Base-by-base conservation (phyloP, 2,329 filamentous ascomycete genomes). In the Coniochaeta prunicola region DNA sequence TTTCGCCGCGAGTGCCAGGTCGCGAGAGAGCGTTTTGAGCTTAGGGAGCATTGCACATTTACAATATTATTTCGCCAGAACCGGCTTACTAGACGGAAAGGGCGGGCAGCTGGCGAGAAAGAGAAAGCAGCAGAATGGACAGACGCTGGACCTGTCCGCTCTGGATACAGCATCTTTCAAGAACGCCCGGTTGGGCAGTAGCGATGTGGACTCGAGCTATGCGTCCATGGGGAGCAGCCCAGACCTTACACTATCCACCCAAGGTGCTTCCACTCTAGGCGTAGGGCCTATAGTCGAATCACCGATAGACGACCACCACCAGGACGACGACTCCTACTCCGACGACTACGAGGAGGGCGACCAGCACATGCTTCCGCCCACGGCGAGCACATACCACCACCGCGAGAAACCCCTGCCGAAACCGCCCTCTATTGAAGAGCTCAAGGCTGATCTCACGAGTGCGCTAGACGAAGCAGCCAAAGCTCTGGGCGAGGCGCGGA, bases 51-150 rank as follows among this genome's bases (percentile, higher is more conserved):
- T 99, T 67, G 91, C 92, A 59, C 94, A 99, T 76, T 79, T 99
- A 69, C 94, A 99, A 74, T 96, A 97, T 76, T 99, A 97, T 75
- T 99, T 99, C 76, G 93, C 94, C 36, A 83, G 94, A 60, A 99
- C 94, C 0, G 94, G 94, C 6, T 76, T 99, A 63, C 77, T 99
- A 56, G 94, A 99, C 69, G 92, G 93, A 59, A 97, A 97, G 71
- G 93, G 92, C 36, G 94, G 86, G 58, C 89, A 96, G 71, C 77
- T 96, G 60, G 88, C 90, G 24, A 89, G 89, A 67, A 89, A 88
- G 70, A 62, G 66, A 19, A 64, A 86, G 64, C 79, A 79, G 62
- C 83, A 83, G 67, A 81, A 76, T 17, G 53, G 53, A n/a, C 79
- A 77, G 17, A 83, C 82, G 1, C 72, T 87, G 48, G 84, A 87